phyloP scores from a whole-genome alignment of 805 yeast species.

The Ogataea ramenticola region DNA sequence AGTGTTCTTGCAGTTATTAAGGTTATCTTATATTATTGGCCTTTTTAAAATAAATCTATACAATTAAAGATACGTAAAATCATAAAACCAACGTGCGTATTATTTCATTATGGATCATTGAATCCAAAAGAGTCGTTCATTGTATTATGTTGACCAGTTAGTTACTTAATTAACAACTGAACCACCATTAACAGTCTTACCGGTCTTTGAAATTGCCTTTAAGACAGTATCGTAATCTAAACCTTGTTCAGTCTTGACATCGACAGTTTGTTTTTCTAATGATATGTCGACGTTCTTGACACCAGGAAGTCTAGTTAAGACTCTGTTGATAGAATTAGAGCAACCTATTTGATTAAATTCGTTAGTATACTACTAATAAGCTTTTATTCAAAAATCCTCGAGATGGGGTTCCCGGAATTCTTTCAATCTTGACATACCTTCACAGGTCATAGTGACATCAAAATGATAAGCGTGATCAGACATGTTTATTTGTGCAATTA shows the following conservation, averaged over 20 bases:
- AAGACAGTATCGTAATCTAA: conserved; percentile 73
- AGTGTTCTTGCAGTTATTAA: no score
- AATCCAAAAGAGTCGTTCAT: no score
- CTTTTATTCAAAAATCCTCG: no score
- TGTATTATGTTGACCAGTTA: no score
- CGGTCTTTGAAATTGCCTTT: conserved; percentile 80
- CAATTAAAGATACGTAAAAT: no score
- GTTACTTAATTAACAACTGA: conserved; percentile 37
- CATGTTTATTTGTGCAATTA: conserved; percentile 22
- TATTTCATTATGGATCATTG: no score
- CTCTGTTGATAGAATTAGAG: conserved; percentile 79
- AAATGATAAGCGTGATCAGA: conserved; percentile 62
- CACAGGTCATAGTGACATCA: conserved; percentile 80
- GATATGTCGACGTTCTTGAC: conserved; percentile 69
- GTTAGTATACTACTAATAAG: no score
- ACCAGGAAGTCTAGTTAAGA: conserved; percentile 61
- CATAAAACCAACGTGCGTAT: no score
- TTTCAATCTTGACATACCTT: no score
- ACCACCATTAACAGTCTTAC: conserved; percentile 73
- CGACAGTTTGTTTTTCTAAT: conserved; percentile 74
- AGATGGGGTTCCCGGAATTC: no score
- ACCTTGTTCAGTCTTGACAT: conserved; percentile 50
- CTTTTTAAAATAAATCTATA: no score
- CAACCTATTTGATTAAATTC: conserved; percentile 42
- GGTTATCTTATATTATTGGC: no score